phyloP scores from a whole-genome alignment of 208 protist species.

The Trypanosoma theileri region DNA sequence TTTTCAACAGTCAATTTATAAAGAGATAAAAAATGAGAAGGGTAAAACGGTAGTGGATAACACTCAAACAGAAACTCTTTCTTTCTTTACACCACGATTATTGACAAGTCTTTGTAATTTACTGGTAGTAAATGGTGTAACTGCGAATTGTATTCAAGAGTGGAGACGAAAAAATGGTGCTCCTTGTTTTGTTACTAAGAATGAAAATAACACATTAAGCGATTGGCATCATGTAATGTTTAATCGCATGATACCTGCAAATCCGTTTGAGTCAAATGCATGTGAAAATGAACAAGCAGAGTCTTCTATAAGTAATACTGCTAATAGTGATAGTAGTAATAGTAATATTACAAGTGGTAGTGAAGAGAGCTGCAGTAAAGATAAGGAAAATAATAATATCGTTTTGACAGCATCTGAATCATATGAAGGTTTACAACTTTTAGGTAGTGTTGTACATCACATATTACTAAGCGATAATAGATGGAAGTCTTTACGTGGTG shows the following conservation, averaged over 20 bases:
- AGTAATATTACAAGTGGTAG: no score
- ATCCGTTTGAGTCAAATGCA: no score
- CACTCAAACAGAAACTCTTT: slow-evolving; percentile 2
- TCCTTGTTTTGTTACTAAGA: not conserved
- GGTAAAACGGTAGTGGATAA: no score
- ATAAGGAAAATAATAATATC: slow-evolving; percentile 5
- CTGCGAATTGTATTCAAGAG: not conserved
- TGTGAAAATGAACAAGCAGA: no score
- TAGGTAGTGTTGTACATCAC: slow-evolving; percentile 30
- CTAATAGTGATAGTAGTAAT: no score
- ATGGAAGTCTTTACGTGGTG: slow-evolving; percentile 9
- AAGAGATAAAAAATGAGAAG: no score
- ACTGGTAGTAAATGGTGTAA: slow-evolving; percentile 28
- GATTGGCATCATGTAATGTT: no score
- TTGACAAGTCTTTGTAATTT: slow-evolving; percentile 25
- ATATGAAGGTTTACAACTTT: not conserved
- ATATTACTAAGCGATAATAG: slow-evolving; percentile 20
- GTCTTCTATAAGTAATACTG: no score
- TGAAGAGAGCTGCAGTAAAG: not conserved
- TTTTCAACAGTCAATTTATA: slow-evolving; percentile 1
- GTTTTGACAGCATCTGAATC: not conserved
- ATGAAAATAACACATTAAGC: no score
- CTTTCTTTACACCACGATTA: slow-evolving; percentile 26
- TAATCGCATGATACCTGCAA: no score
- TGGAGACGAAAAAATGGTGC: slow-evolving; percentile 26